A percentile compares a stretch with the other conserved stretches of the same genome.
phyloP scores from a whole-genome alignment of 495 filamentous ascomycete species.

The Delitschia confertaspora region DNA sequence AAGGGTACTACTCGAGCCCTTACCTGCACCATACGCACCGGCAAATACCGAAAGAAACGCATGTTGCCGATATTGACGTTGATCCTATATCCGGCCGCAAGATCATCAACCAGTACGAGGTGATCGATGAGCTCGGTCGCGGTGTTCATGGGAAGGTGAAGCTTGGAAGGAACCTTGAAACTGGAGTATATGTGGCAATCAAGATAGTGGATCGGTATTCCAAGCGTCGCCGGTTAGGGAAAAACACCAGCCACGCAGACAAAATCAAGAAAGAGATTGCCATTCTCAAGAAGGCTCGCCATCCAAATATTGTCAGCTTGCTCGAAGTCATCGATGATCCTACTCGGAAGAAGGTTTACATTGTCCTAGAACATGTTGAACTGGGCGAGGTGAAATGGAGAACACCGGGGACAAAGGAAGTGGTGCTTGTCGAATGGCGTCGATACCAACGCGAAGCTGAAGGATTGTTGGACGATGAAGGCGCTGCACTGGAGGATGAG shows the following conservation, averaged over 20 bases:
- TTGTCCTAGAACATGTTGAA: constrained; percentile 90
- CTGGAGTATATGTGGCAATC: constrained; percentile 59
- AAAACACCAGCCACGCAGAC: constrained; percentile 64
- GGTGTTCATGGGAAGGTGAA: constrained; percentile 63
- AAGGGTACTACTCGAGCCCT: constrained; percentile 35
- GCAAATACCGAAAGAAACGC: constrained; percentile 49
- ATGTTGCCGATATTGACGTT: constrained; percentile 79
- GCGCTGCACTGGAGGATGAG: constrained; percentile 51
- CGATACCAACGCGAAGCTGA: constrained; percentile 63
- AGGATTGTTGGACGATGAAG: constrained; percentile 37
- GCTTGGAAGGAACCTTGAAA: constrained; percentile 56
- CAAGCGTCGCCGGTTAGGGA: constrained; percentile 82
- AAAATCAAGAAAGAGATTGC: constrained; percentile 97
- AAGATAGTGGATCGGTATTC: constrained; percentile 97
- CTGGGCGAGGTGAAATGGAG: constrained; percentile 91
- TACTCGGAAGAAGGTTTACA: constrained; percentile 91
- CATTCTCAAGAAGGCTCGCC: constrained; percentile 94
- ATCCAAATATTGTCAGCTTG: constrained; percentile 88
- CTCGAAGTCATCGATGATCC: constrained; percentile 97
- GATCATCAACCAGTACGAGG: constrained; percentile 92
- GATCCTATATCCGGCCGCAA: constrained; percentile 85
- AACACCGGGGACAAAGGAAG: constrained; percentile 67
- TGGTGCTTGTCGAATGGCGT: constrained; percentile 71
- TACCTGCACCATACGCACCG: constrained; percentile 38
- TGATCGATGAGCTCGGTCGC: constrained; percentile 89